phyloP scores from a whole-genome alignment of 441 rosid genomes.

The Adansonia rubrostipa region DNA sequence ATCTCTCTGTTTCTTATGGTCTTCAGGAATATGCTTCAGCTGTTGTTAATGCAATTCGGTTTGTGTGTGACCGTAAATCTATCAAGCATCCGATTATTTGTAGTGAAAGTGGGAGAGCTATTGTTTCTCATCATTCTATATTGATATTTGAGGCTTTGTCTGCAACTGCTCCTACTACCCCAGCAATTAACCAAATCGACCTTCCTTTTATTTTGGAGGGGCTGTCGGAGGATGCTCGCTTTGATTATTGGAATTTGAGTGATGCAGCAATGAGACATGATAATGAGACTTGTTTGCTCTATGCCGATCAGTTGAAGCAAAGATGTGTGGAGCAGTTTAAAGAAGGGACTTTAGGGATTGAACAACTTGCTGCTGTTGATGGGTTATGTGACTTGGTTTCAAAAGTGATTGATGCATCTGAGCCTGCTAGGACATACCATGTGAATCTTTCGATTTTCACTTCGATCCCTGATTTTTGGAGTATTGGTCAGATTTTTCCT shows the following conservation, averaged over 20 bases:
- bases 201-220: slow-evolving; percentile 58
- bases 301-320: slow-evolving; percentile 83
- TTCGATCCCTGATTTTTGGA: slow-evolving; percentile 99
- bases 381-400: slow-evolving; percentile 75
- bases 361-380: slow-evolving; percentile 85
- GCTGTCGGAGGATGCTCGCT: slow-evolving; percentile 59
- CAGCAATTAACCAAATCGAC: slow-evolving; percentile 37
- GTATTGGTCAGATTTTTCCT: slow-evolving; percentile 91
- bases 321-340: slow-evolving; percentile 79
- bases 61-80: slow-evolving; percentile 72
- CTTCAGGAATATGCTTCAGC: slow-evolving; percentile 85
- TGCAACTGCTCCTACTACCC: slow-evolving; percentile 34
- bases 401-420: slow-evolving; percentile 57
- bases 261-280: slow-evolving; percentile 70
- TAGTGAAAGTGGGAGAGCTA: slow-evolving; percentile 93
- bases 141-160: slow-evolving; percentile 88
- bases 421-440: slow-evolving; percentile 68
- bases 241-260: slow-evolving; percentile 54
- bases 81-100: slow-evolving; percentile 83
- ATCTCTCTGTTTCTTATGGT: slow-evolving; percentile 77
- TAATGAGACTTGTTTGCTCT: slow-evolving; percentile 62
- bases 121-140: slow-evolving; percentile 91
- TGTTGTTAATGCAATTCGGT: slow-evolving; percentile 73
- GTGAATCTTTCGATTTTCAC: slow-evolving; percentile 89
- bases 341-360: slow-evolving; percentile 79